Base-by-base conservation (phyloP, 1,139 yeast species). In the Nakaseomyces kungkrabaensis region DNA sequence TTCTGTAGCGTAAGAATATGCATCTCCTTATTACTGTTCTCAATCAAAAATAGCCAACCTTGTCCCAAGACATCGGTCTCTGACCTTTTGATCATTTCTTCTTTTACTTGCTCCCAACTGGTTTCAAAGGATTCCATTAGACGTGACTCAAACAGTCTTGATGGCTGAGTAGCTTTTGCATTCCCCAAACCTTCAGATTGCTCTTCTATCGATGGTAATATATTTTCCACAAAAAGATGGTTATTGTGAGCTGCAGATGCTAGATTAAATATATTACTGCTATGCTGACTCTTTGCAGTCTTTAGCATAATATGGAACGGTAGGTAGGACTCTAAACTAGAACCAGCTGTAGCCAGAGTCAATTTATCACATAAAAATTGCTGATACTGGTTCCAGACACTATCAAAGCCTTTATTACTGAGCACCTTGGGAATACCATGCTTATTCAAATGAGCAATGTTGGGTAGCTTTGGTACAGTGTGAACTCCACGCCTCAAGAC, bases 221-320 rank as follows among this genome's bases (percentile, higher is more conserved):
- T 74, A 61, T 86, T 85, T 65, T 85, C 82, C 65, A 89, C 81
- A 60, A 85, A 88, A 52, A 92, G 75, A 69, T 92, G 98, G 71
- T 92, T 92, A 71, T 89, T 90, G 70, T 86, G 95, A 2, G 90
- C 83, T 66, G 86, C 96, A 4, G 96, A 85, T 10, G 98, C 97
- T 63, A 76, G 79, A 70, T 89, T 94, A 74, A 84, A 90, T 11
- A 85, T 72, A 52, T 80, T 79, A 41, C 90, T 84, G 60, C 79
- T 79, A 41, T 82, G 79, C 34, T 86, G 75, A 58, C 79, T 80
- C 60, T 79, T 78, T 7, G 94, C 86, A 1, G 95, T 81, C 59
- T 81, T 77, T 53, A 86, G 72, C 57, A 88, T 68, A 54, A 89
- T 81, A 55, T 86, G 88, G 66, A 85, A 82, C 3, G 97, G 94